Base-by-base conservation (phyloP, 2,329 filamentous ascomycete genomes). In the Coniochaeta pulveracea region DNA sequence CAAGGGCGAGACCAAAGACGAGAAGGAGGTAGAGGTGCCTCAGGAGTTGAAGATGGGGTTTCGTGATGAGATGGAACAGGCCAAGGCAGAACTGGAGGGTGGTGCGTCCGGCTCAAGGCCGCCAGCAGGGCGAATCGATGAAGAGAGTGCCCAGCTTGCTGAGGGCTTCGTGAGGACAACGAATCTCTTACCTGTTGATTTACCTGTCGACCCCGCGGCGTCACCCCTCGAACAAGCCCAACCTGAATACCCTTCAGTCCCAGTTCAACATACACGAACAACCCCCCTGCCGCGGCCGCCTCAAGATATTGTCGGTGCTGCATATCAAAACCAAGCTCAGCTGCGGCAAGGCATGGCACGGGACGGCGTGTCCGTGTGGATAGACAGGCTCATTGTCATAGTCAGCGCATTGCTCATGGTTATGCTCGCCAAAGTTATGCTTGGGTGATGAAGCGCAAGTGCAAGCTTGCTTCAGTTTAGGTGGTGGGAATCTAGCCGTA, bases 341-440 rank as follows among this genome's bases (percentile, higher is more conserved):
- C 44, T 36, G 32, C 35, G 36, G 42, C 35, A 40, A 33, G 42
- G 40, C 38, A 46, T 24, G 36, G 17, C 34, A 26, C 39, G 64
- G 34, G 65, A 71, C 18, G 71, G 63, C 3, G 69, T 83, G 11
- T 72, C 78, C 2, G 58, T 76, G 10, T 93, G 85, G 81, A 65
- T 94, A 12, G 88, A 94, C 54, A 74, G 83, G 41, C 71, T 79
- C 23, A 94, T 94, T 43, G 73, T 79, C 15, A 79, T 74, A 6
- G 57, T 94, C 12, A 62, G 84, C 1, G 66, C 84, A 10, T 63
- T 82, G 17, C 60, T 94, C 14, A 60, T 77, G 4, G 72, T 83
- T 15, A 72, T 93, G 63, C 60, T 94, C 15, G 39, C 73, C 36
- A 77, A 72, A 47, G 59, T 75, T 18, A 43, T 71, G 11, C n/a